Base-by-base conservation (phyloP, 495 filamentous ascomycete species). In the Hypoxylon crocopeplum region DNA sequence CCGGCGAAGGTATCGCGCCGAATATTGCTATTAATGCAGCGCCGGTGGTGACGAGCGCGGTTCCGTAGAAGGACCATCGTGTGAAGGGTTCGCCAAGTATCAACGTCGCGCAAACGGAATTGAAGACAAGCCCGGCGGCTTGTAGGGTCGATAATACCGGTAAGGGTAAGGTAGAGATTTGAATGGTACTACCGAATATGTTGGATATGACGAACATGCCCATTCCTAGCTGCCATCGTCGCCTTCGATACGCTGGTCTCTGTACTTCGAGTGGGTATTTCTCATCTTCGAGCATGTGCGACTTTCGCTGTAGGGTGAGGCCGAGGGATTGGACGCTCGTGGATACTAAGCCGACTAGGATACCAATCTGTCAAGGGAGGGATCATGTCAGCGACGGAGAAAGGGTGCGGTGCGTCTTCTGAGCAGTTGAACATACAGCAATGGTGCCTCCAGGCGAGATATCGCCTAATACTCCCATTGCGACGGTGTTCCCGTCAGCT, bases 141-240 rank as follows among this genome's bases (percentile, higher is more conserved):
- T 99, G 94, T 16, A 99, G 80, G 0, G 94, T 96, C 24, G 93
- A 97, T 15, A 99, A 82, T 10, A 99, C 92, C 3, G 96, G 95
- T 13, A 99, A 80, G 1, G 94, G 94, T 38, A 99, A 82, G 4
- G 92, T 97, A 5, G 94, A 98, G 69, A 99, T 98, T 69, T 99
- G 94, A 55, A 99, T 94, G 3, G 91, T 92, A 72, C 92, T 97
- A 17, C 94, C 94, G 46, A 97, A 79, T 48, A 99, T 82, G 64
- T 99, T 99, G 58, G 93, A 86, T 45, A 96, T 76, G 56, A 99
- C 84, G 77, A 98, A 99, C 86, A 99, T 96, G 61, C 86, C 82
- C 90, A 99, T 98, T 46, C 94, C 94, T 52, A 97, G 75, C 87
- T 99, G 94, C 94, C 94, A 99, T 82, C 92, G 83, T 70, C 95